Percentiles rank a stretch among this genome's conserved stretches.
Conservation (phyloP, 2,329 filamentous ascomycete genomes). For the Phialemoniopsis sp. region DNA sequence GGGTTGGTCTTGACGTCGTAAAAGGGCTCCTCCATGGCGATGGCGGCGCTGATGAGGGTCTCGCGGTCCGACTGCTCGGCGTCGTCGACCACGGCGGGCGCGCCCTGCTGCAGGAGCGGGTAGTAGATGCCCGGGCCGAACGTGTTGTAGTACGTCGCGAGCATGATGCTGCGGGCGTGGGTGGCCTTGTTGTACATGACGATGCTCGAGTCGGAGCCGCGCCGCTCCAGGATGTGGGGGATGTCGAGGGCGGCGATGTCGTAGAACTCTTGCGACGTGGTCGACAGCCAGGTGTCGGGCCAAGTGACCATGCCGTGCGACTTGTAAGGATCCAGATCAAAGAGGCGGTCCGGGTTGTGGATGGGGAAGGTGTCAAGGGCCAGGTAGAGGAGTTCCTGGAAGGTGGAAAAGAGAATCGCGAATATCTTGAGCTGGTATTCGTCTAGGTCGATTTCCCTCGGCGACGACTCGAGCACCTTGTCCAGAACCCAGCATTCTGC, state of each 20-base stretch:
- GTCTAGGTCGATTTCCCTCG: conserved; percentile 17
- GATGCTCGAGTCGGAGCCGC: conserved; percentile 43
- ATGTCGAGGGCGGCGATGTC: conserved; percentile 29
- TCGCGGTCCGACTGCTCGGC: conserved; percentile 16
- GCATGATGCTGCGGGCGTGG: conserved; percentile 39
- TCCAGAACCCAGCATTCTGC: conserved; percentile 25
- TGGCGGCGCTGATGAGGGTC: conserved; percentile 38
- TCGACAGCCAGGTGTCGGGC: conserved; percentile 49
- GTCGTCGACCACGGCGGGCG: conserved; percentile 39
- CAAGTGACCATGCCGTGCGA: conserved; percentile 50
- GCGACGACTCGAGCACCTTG: conserved; percentile 16
- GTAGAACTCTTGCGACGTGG: conserved; percentile 37
- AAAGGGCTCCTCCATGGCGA: conserved; percentile 31
- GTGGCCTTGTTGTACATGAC: conserved; percentile 41
- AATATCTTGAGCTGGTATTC: conserved; percentile 54
- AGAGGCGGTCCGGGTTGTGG: conserved; percentile 30
- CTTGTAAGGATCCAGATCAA: conserved; percentile 45
- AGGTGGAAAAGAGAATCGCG: conserved; percentile 53
- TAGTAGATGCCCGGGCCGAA: conserved; percentile 49
- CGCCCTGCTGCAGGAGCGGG: conserved; percentile 37
- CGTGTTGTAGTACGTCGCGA: conserved; percentile 51
- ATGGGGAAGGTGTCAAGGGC: conserved; percentile 53
- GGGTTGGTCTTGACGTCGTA: conserved; percentile 30
- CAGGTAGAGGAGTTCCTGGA: conserved; percentile 54
- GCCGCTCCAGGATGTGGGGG: conserved; percentile 21